Base-by-base conservation (phyloP, 2,329 filamentous ascomycete genomes). In the Triangularia setosa region DNA sequence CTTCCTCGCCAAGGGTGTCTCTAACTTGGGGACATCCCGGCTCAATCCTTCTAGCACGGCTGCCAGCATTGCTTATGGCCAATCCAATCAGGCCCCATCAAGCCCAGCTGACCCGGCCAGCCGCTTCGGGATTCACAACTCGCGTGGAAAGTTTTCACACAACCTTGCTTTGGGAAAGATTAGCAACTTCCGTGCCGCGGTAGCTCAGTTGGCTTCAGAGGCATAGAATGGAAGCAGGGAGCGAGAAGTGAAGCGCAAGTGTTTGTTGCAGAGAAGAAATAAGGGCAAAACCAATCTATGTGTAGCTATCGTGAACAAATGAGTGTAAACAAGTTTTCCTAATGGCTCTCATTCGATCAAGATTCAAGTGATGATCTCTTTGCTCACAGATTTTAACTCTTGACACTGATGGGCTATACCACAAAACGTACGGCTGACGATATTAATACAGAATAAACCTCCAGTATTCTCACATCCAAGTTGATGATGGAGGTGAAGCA, bases 1-100 rank as follows among this genome's bases (percentile, higher is more conserved):
- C 23, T 73, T 73, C 14, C 70, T 79, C 18, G 78, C 76, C 72
- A 72, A 73, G 62, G 78, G 78, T 35, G 77, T 77, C 67, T 79
- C 75, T 64, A 65, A 70, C 1, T 79, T 75, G 74, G 62, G 70
- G 4, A 25, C 52, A 7, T 73, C 68, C 66, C 70, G 61, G 66
- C 61, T 75, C 16, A 64, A 75, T 64, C 73, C 73, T 2, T 61
- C 69, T 4, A 63, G 69, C 67, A 68, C 62, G 6, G 66, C 68
- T 27, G 68, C 70, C 33, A 48, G 62, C 11, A 66, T 75, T 7
- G 73, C 72, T 9, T 74, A 69, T 48, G 73, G 69, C 11, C 65
- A 68, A 60, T 68, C 70, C 3, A 60, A 48, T 48, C 61, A 54
- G 2, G 68, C 69, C 1, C 71, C 72, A n/a, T 54, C 67, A 1